Percentiles rank a stretch among this genome's conserved stretches.
phyloP scores from a whole-genome alignment of 257 asterid species.

The Parsonsia alboflavescens region DNA sequence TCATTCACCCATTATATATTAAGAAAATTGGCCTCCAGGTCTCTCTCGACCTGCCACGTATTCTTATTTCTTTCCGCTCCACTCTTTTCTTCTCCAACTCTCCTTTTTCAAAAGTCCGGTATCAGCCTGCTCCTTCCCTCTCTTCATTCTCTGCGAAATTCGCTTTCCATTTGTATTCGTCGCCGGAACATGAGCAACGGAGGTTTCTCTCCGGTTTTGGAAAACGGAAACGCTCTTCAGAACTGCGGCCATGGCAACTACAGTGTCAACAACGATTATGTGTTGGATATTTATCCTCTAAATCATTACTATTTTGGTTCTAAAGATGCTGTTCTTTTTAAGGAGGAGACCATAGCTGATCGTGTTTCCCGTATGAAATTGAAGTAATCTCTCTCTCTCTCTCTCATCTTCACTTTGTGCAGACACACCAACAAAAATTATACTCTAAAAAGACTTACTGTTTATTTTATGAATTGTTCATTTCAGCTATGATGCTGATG shows the following conservation, averaged over 20 bases:
- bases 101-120: background rate
- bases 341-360: slow-evolving; percentile 52
- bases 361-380: slow-evolving; percentile 69
- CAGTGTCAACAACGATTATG: slow-evolving; percentile 7
- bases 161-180: background rate
- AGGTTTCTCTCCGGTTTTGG: slow-evolving; percentile 8
- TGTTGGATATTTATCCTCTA: slow-evolving; percentile 70
- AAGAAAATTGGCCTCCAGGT: slow-evolving; percentile 17
- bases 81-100: background rate
- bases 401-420: background rate
- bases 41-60: slow-evolving; percentile 33
- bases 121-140: background rate
- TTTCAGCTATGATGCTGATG: slow-evolving; percentile 69
- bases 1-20: background rate
- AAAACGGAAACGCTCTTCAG: slow-evolving; percentile 8
- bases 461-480: background rate
- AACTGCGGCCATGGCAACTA: slow-evolving; percentile 4
- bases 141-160: background rate
- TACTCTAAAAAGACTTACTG: no score
- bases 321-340: slow-evolving; percentile 37
- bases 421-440: background rate
- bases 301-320: slow-evolving; percentile 79
- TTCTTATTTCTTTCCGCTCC: background rate
- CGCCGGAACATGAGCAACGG: slow-evolving; percentile 31
- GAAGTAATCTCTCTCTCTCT: slow-evolving; percentile 45